Base-by-base conservation (phyloP, 768 basidiomycete species). In the Leccinum disarticulatum region DNA sequence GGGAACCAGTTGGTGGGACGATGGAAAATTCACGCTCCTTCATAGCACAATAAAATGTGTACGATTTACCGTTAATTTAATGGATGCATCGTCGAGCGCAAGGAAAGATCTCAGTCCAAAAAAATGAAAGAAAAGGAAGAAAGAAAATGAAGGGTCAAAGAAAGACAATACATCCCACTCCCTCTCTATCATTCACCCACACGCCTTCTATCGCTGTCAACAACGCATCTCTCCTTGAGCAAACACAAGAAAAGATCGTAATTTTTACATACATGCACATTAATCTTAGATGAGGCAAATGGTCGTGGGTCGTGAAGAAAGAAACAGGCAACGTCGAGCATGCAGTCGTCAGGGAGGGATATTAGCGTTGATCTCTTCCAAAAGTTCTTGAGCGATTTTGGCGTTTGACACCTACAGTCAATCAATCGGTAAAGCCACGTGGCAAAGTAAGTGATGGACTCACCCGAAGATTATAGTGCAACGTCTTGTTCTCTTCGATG, bases 1-100 rank as follows among this genome's bases (percentile, higher is more conserved):
- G 89, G 83, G 27, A 97, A 97, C 69, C 86, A 92, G 67, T 66
- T 88, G 31, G 69, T 89, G 15, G 92, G 94, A 38, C 76, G 91
- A 70, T 97, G 95, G 91, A 83, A 75, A 62, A 74, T 73, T 41
- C 38, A 41, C 60, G 52, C 62, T 57, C 65, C 67, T 38, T 33
- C 31, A 10, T 66, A 49, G 58, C 55, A 47, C 19, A 56, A 58
- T 57, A 61, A 64, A 52, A 61, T 47, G 35, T 65, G 68, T 71
- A 71, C 56, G 46, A 70, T 64, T 64, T 68, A 68, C 63, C 48
- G 52, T 60, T 60, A 67, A 64, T 61, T 68, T 72, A 70, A 64
- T 70, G 61, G 57, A 60, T 63, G 61, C 57, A 52, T 51, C n/a
- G 17, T 59, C 17, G 58, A 59, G 61, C 5, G 31, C 35, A 52